These are phyloP conservation scores for Parsonsia alboflavescens DNA, from an alignment of 257 asterid species.

Conservation along the genomic window DNA sequence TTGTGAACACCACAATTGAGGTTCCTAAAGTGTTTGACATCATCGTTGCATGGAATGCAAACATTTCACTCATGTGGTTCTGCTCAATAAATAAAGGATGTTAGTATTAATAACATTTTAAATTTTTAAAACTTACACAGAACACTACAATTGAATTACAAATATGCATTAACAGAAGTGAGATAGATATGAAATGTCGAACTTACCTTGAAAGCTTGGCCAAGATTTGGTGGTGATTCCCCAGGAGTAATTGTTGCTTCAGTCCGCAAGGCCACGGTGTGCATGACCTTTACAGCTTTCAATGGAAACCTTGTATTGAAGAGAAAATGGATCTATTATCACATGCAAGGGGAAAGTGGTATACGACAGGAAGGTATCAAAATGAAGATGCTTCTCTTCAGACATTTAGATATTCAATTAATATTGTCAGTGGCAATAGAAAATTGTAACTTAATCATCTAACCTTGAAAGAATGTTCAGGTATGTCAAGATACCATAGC, in stretches of 20 bases:
- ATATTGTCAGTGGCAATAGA: neutral
- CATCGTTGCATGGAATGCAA: conserved; percentile 96
- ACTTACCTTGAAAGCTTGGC: conserved; percentile 83
- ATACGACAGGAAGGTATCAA: neutral
- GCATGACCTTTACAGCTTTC: conserved; percentile 97
- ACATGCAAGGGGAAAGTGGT: neutral
- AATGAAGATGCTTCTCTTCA: neutral
- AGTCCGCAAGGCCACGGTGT: conserved; percentile 82
- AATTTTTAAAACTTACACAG: neutral
- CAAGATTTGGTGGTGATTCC: conserved; percentile 69
- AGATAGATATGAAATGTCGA: conserved; percentile 3
- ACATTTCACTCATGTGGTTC: conserved; percentile 99
- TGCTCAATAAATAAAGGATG: conserved; percentile 31
- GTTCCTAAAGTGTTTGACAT: conserved; percentile 96
- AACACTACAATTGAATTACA: conserved; percentile 1
- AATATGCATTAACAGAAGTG: neutral
- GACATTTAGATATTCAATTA: neutral
- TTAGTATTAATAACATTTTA: conserved; percentile 8
- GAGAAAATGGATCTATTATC: neutral
- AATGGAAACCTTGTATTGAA: conserved; percentile 58
- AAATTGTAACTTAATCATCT: neutral
- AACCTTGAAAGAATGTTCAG: neutral
- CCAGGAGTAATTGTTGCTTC: conserved; percentile 80
- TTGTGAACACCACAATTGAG: conserved; percentile 87
- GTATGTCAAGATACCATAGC: neutral